Evolutionary conservation across 2,329 filamentous ascomycete species (phyloP), one percentile per base, ranked within the genome.

Genomic region (Aspergillus aculeatus): DNA sequence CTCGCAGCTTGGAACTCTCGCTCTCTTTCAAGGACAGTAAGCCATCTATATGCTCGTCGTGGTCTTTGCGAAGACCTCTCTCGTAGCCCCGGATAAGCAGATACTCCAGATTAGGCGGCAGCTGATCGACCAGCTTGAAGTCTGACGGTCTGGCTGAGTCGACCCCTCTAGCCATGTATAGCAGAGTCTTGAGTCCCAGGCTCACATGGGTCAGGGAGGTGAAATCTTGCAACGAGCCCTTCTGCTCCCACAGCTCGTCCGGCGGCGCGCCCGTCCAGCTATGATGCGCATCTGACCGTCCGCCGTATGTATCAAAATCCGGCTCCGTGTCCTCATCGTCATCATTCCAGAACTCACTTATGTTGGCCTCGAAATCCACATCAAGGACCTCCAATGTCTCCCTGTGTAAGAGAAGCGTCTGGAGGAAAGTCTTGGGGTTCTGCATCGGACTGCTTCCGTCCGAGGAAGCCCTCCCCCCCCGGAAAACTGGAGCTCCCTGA

Each of bases 301-400:
- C 11, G n/a, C 21, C 23, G 5, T 50, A n/a, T 10, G 2, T 6
- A n/a, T 50, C 24, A 11, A 50, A 29, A 29, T 50, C 48, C 7
- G 19, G 11, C 12, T 29, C 24, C 48, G 14, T 26, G 5, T 50
- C 48, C 5, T 50, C 48, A 3, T 50, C 48, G 29, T 7, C 23
- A 16, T n/a, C 48, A 1, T 16, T 21, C 55, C 24, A 11, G 47
- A 41, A 41, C 6, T 31, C 10, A 23, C 7, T 1, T 4, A 61
- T 60, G 12, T 55, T 12, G 21, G 23, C 11, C 5, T 66, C 61
- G 2, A 41, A 41, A 24, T 69, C 60, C 2, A 70, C 6, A 53
- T 70, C 56, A 2, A 70, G 52, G 1, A 60, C 47, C 38, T 69
- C 64, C 11, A 70, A 38, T 2, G 64, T 69, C 4, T 57, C 4